Percentiles rank a stretch among this genome's conserved stretches.
These are phyloP conservation scores for Lodderomyces theae DNA, from an alignment of 1,139 yeast species.

Conservation along the genomic window DNA sequence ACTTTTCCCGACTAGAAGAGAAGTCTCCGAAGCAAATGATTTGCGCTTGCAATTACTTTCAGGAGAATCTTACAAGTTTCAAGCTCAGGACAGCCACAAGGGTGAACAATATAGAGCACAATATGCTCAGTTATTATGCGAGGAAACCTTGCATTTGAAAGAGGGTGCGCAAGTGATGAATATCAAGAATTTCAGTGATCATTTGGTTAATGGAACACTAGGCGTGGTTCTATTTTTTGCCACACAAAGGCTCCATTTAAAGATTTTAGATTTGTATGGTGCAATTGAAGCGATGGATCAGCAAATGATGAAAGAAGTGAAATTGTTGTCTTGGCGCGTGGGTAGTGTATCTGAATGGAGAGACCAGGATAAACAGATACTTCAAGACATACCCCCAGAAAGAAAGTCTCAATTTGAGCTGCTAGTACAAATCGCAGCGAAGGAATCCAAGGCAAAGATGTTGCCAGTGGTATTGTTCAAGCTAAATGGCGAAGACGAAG, in stretches of 20 bases:
- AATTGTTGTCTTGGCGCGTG: constrained; percentile 25
- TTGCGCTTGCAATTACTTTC: constrained; percentile 41
- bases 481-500: constrained; percentile 27
- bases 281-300: constrained; percentile 21
- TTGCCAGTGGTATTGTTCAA: constrained; percentile 61
- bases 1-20: constrained; percentile 68
- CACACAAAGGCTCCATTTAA: constrained; percentile 27
- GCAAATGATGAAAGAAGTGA: constrained; percentile 26
- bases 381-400: constrained; percentile 24
- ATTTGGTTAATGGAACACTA: constrained; percentile 55
- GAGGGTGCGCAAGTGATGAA: constrained; percentile 65
- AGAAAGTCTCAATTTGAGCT: constrained; percentile 26
- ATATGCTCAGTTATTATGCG: constrained; percentile 49
- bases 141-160: constrained; percentile 42
- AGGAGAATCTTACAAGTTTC: constrained; percentile 41
- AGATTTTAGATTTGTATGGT: constrained; percentile 27
- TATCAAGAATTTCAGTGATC: constrained; percentile 42
- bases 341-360: constrained; percentile 24
- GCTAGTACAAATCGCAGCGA: constrained; percentile 32
- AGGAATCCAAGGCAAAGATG: constrained; percentile 20
- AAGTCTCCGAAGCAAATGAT: constrained; percentile 69
- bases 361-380: constrained; percentile 45
- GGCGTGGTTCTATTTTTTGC: constrained; percentile 67
- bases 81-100: constrained; percentile 47
- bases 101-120: constrained; percentile 18